Evolutionary conservation across 2,329 filamentous ascomycete genomes (phyloP).

Genomic region (Hypoxylon sp.): DNA sequence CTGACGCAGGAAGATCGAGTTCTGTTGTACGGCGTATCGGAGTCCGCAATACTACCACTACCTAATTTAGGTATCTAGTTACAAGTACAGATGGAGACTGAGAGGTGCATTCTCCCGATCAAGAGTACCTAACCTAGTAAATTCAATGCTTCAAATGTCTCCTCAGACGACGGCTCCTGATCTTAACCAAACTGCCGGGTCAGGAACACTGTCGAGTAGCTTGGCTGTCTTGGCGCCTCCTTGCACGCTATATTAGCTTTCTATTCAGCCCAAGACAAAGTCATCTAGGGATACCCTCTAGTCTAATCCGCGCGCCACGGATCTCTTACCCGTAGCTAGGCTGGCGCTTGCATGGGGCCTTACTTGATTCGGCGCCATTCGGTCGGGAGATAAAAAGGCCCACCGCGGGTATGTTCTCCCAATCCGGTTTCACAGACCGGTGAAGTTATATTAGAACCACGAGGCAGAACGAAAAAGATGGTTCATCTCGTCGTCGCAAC

Average conservation of each 20-base stretch:
- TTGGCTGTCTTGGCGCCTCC: slow-evolving; percentile 37
- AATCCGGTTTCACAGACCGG: slow-evolving; percentile 22
- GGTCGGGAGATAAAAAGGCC: slow-evolving; percentile 33
- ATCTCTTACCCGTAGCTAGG: slow-evolving; percentile 37
- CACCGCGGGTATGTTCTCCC: slow-evolving; percentile 33
- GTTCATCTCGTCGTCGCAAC: slow-evolving; percentile 10
- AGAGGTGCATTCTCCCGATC: neutral
- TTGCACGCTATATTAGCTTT: slow-evolving; percentile 14
- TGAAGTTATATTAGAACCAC: slow-evolving; percentile 37
- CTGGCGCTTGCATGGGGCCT: slow-evolving; percentile 9
- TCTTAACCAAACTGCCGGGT: slow-evolving; percentile 40
- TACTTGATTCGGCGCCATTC: slow-evolving; percentile 41
- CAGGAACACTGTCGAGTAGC: slow-evolving; percentile 23
- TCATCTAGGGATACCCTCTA: slow-evolving; percentile 28
- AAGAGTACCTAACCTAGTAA: slow-evolving; percentile 1
- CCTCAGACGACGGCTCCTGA: slow-evolving; percentile 16
- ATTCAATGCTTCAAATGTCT: neutral
- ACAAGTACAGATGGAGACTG: neutral
- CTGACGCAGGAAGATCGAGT: neutral
- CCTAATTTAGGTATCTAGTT: neutral
- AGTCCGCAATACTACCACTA: neutral
- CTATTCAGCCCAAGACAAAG: slow-evolving; percentile 10
- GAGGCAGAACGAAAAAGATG: slow-evolving; percentile 16
- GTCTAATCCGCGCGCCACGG: slow-evolving; percentile 30
- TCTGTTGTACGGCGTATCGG: neutral